Conservation (phyloP, 1,284 basidiomycete genomes). For the Thelephora terrestris region DNA sequence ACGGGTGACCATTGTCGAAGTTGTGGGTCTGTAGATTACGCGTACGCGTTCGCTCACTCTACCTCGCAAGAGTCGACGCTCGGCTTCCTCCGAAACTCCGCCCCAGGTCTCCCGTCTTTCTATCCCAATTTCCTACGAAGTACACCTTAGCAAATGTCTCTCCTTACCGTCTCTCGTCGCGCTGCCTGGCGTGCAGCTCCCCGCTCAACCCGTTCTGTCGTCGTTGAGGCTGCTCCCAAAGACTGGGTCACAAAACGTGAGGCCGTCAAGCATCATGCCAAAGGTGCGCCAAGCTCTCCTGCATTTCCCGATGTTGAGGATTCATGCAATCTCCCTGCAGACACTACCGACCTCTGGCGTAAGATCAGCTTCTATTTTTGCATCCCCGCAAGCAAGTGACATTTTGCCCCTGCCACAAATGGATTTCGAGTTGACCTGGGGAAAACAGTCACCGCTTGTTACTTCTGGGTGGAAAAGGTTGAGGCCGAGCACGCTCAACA, state of each 20-base stretch:
- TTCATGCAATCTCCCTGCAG: conserved; percentile 26
- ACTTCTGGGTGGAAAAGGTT: conserved; percentile 66
- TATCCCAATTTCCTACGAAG: conserved; percentile 15
- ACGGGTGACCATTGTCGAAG: conserved; percentile 44
- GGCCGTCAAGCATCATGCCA: conserved; percentile 58
- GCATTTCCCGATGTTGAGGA: conserved; percentile 4
- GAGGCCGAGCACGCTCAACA: conserved; percentile 71
- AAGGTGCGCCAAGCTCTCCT: conserved; percentile 30
- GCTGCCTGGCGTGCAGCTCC: conserved; percentile 31
- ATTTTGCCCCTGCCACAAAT: not conserved
- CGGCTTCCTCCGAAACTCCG: conserved; percentile 2
- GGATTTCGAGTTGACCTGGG: conserved; percentile 6
- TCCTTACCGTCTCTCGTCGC: conserved; percentile 37
- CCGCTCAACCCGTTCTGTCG: conserved; percentile 26
- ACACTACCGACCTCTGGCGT: conserved; percentile 72
- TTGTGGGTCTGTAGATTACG: conserved; percentile 13
- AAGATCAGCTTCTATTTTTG: conserved; percentile 79
- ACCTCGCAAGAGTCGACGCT: conserved; percentile 1
- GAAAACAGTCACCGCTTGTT: conserved; percentile 46
- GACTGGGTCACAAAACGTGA: conserved; percentile 45
- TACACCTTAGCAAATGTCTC: conserved; percentile 36
- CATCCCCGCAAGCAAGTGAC: conserved; percentile 54
- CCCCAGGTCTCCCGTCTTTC: conserved; percentile 14
- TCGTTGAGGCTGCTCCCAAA: conserved; percentile 30
- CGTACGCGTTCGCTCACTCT: conserved; percentile 14